Evolutionary conservation across 2,329 filamentous ascomycete genomes (phyloP).

Genomic region (Pseudogymnoascus destructans): DNA sequence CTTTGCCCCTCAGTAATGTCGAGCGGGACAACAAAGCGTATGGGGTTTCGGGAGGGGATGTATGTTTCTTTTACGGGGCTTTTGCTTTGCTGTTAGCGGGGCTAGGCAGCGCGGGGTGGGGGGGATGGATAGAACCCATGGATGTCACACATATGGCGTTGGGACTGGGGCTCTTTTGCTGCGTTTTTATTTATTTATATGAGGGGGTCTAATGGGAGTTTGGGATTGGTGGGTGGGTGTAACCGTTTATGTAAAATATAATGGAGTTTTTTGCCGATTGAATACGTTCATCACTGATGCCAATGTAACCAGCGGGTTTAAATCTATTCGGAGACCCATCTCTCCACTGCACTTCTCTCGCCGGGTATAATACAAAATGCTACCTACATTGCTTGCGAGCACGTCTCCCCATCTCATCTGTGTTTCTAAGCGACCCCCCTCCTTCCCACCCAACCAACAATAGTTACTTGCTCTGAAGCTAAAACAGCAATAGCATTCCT

Average conservation of each 20-base stretch:
- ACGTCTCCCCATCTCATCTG: neutral
- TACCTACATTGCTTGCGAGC: constrained; percentile 7
- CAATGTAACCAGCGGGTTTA: neutral
- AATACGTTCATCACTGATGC: neutral
- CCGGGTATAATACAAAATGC: constrained; percentile 9
- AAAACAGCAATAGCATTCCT: neutral
- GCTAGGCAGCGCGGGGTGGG: neutral
- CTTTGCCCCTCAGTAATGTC: constrained; percentile 4
- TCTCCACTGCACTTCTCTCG: neutral
- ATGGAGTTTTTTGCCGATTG: constrained; percentile 8
- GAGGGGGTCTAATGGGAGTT: constrained; percentile 1
- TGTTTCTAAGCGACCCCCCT: neutral
- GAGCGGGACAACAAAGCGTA: neutral
- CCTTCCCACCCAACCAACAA: neutral
- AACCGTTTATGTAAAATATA: constrained; percentile 8
- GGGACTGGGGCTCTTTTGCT: neutral
- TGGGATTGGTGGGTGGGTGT: constrained; percentile 4
- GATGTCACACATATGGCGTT: constrained; percentile 8
- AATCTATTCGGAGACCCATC: neutral
- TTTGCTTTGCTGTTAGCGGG: constrained; percentile 7
- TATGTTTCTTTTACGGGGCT: neutral
- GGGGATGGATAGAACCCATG: neutral
- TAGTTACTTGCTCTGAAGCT: neutral
- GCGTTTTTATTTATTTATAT: constrained; percentile 1
- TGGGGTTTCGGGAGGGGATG: constrained; percentile 5